Percentiles rank a stretch among this genome's conserved stretches.
phyloP scores from a whole-genome alignment of 495 filamentous ascomycete genomes.

The Hyaloscypha finlandica region DNA sequence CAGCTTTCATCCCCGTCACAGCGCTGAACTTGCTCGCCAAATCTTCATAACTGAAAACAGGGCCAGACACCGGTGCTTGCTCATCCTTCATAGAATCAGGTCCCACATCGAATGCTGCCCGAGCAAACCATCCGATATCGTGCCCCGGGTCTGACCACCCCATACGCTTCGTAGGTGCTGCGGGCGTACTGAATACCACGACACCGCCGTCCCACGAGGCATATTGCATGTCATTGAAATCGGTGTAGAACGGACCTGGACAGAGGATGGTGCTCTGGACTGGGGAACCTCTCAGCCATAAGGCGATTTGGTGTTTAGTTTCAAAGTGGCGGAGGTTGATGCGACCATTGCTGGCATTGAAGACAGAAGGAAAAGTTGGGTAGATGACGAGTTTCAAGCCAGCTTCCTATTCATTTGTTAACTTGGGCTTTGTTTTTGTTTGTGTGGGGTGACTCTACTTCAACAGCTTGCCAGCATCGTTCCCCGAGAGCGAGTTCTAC shows the following conservation, averaged over 20 bases:
- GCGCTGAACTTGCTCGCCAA: conserved; percentile 5
- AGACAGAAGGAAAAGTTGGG: conserved; percentile 1
- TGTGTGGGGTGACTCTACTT: neutral
- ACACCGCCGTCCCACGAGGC: neutral
- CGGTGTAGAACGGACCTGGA: conserved; percentile 3
- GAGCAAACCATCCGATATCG: conserved; percentile 1
- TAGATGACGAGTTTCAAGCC: neutral
- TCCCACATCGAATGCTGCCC: neutral
- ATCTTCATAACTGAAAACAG: neutral
- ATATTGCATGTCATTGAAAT: conserved; percentile 1
- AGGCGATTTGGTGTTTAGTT: neutral
- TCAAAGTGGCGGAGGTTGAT: conserved; percentile 2
- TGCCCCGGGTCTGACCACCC: conserved; percentile 1
- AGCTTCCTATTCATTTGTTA: neutral
- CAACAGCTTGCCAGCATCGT: neutral
- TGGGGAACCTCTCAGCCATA: neutral
- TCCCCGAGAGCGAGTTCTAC: neutral
- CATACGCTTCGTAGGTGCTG: neutral
- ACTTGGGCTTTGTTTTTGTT: neutral
- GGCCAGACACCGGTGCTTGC: neutral
- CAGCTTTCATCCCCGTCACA: conserved; percentile 3
- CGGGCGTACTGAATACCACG: conserved; percentile 4
- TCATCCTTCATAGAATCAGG: neutral
- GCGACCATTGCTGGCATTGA: conserved; percentile 1
- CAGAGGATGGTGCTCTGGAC: neutral